A percentile compares a stretch with the other conserved stretches of the same genome.
These are phyloP conservation scores for Volvox reticuliferus DNA, from an alignment of 139 green algal species.

Conservation along the genomic window DNA sequence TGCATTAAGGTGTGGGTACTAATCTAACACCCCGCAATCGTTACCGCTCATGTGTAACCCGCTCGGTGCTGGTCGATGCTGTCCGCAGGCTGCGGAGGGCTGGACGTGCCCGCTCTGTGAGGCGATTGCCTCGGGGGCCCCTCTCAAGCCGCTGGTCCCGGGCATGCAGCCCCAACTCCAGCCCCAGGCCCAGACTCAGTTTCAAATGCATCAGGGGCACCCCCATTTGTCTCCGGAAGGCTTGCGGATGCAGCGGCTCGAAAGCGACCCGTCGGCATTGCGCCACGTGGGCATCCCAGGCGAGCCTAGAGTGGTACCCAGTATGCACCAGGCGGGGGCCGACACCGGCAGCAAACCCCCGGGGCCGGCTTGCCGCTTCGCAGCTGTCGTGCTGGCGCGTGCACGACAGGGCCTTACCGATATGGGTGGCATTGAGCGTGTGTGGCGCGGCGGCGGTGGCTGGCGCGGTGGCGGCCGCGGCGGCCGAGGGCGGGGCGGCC, in stretches of 20 bases:
- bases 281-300: no score
- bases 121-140: neutral
- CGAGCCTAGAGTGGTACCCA: no score
- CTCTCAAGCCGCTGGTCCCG: no score
- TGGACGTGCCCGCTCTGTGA: slow-evolving; percentile 9
- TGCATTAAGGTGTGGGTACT: no score
- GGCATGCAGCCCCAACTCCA: neutral
- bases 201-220: neutral
- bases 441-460: slow-evolving; percentile 22
- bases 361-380: neutral
- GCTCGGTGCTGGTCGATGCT: neutral
- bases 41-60: no score
- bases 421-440: slow-evolving; percentile 18
- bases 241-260: neutral
- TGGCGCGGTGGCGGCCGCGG: neutral
- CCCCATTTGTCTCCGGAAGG: neutral
- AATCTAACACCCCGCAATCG: no score
- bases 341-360: neutral
- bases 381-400: neutral
- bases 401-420: slow-evolving; percentile 4
- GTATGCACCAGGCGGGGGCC: neutral
- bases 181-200: neutral
- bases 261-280: neutral
- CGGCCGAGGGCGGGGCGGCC: neutral
- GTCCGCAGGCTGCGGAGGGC: neutral